Percentiles rank a stretch among this genome's conserved stretches.
Evolutionary conservation across 441 rosid species (phyloP).

Genomic region (Gossypium schwendimanii): DNA sequence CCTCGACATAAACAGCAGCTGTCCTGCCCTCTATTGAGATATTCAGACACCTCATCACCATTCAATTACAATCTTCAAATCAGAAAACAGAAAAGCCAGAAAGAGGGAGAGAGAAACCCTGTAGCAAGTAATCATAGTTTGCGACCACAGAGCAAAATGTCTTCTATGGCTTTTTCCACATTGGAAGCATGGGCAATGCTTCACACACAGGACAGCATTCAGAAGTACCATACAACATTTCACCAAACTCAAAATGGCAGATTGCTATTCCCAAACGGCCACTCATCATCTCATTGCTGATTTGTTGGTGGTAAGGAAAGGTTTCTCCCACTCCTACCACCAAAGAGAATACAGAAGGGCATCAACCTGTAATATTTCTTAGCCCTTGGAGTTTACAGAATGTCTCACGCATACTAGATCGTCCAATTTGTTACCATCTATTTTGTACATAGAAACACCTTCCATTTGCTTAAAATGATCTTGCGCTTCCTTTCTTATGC

Average conservation of each 20-base stretch:
- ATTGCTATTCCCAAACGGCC: neutral
- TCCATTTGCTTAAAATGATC: conserved; percentile 73
- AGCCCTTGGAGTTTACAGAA: conserved; percentile 34
- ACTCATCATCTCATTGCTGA: neutral
- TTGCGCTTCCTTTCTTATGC: conserved; percentile 78
- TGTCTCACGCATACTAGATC: conserved; percentile 88
- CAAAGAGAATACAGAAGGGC: neutral
- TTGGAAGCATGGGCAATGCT: neutral
- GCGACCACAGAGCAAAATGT: neutral
- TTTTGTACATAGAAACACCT: conserved; percentile 80
- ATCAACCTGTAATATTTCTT: conserved; percentile 11
- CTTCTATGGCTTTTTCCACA: neutral
- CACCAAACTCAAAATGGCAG: neutral
- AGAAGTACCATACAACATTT: neutral
- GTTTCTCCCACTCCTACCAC: neutral
- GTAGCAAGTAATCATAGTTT: neutral
- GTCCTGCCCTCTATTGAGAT: neutral
- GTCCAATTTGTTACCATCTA: conserved; percentile 93
- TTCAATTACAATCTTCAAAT: neutral
- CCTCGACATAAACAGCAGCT: neutral
- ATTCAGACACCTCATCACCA: neutral
- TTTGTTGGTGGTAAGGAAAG: neutral
- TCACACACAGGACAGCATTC: neutral
- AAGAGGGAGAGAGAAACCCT: neutral
- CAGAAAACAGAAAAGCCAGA: neutral